Evolutionary conservation across 495 filamentous ascomycete genomes (phyloP).

Genomic region (Penicillium robsamsonii): DNA sequence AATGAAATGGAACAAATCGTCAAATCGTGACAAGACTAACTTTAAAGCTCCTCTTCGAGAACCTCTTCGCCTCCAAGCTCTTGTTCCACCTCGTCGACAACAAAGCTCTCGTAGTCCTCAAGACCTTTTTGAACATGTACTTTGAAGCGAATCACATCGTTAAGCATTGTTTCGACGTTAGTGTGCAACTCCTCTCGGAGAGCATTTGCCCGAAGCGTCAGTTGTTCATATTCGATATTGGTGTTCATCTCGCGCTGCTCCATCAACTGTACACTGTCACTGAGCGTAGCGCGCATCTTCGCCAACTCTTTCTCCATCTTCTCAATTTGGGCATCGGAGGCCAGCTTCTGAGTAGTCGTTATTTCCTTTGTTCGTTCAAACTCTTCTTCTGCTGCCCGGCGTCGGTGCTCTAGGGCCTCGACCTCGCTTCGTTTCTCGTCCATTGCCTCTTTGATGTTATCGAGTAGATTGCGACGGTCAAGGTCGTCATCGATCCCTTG

Average conservation of each 20-base stretch:
- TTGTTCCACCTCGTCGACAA: constrained; percentile 84
- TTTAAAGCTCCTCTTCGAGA: constrained; percentile 36
- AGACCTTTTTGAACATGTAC: constrained; percentile 89
- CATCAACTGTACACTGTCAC: constrained; percentile 87
- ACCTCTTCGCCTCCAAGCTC: constrained; percentile 59
- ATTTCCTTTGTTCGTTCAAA: constrained; percentile 92
- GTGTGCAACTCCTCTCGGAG: constrained; percentile 92
- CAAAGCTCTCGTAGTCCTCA: constrained; percentile 89
- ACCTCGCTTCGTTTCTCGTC: constrained; percentile 92
- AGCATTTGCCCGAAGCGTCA: constrained; percentile 76
- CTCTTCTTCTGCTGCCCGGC: constrained; percentile 83
- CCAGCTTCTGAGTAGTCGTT: constrained; percentile 79
- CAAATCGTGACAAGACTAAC: constrained; percentile 3
- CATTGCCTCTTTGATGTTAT: constrained; percentile 89
- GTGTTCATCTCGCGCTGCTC: constrained; percentile 96
- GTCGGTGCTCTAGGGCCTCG: constrained; percentile 82
- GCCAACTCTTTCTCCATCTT: constrained; percentile 97
- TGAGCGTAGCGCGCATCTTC: constrained; percentile 80
- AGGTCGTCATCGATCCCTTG: constrained; percentile 80
- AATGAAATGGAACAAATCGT: constrained; percentile 10
- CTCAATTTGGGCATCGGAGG: constrained; percentile 89
- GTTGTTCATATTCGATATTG: constrained; percentile 93
- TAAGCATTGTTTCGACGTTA: constrained; percentile 91
- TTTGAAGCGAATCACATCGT: constrained; percentile 98
- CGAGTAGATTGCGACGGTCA: constrained; percentile 85